These are phyloP conservation scores for Xylaria sp. DNA, from an alignment of 2,329 filamentous ascomycete species.

Conservation along the genomic window DNA sequence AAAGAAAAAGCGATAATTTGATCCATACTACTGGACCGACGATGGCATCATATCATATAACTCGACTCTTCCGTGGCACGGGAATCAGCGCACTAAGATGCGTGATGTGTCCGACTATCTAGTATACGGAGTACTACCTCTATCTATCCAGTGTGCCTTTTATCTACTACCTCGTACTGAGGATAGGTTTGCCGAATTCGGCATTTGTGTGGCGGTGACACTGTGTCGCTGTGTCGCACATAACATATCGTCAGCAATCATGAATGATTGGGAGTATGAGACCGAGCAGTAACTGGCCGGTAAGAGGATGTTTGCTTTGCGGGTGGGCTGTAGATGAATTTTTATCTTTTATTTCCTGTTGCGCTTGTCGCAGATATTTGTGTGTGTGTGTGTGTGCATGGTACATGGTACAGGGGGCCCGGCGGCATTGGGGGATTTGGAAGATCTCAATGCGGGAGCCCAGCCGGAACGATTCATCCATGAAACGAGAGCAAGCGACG, in stretches of 20 bases:
- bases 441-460: conserved; percentile 1
- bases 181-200: neutral
- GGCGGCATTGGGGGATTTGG: neutral
- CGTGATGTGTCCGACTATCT: neutral
- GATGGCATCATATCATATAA: neutral
- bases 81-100: neutral
- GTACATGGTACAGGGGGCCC: neutral
- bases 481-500: conserved; percentile 22
- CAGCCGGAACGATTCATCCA: conserved; percentile 4
- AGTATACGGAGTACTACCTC: too few relatives aligned
- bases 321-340: neutral
- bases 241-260: neutral
- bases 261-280: neutral
- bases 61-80: neutral
- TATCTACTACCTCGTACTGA: too few relatives aligned
- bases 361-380: neutral
- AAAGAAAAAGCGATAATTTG: neutral
- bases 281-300: too few relatives aligned
- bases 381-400: neutral
- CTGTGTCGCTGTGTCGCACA: conserved; percentile 4
- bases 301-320: neutral
- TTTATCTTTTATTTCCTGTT: neutral
- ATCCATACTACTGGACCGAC: neutral
- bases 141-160: too few relatives aligned
- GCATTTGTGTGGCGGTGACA: conserved; percentile 11